phyloP scores from a whole-genome alignment of 1,284 basidiomycete species.

The Ustilago xerochloae region DNA sequence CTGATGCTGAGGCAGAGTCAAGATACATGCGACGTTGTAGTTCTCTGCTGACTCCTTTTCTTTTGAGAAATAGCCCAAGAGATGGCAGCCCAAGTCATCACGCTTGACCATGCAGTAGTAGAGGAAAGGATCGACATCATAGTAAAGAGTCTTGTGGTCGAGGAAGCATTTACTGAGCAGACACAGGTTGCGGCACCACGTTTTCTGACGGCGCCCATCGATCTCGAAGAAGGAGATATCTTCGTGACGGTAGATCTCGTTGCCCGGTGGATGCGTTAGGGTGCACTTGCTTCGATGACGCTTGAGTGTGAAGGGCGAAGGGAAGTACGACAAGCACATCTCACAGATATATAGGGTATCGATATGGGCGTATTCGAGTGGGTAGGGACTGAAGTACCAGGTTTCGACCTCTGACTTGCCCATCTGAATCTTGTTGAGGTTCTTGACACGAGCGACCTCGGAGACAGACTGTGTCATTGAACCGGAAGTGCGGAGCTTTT shows the following conservation, averaged over 20 bases:
- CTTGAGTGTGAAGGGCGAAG: constrained; percentile 49
- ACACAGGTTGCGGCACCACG: constrained; percentile 97
- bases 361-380: constrained; percentile 94
- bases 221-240: constrained; percentile 98
- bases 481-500: constrained; percentile 95
- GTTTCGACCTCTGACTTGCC: constrained; percentile 95
- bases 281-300: constrained; percentile 91
- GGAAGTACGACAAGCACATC: constrained; percentile 76
- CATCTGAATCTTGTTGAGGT: constrained; percentile 95
- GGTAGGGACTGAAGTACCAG: constrained; percentile 99
- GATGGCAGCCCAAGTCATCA: constrained; percentile 89
- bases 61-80: constrained; percentile 98
- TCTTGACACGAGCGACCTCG: constrained; percentile 97
- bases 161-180: constrained; percentile 97
- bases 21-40: constrained; percentile 98
- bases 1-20: constrained; percentile 97
- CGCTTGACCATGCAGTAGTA: constrained; percentile 96
- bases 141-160: constrained; percentile 99
- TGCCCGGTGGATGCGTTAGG: constrained; percentile 94
- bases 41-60: constrained; percentile 98
- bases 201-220: constrained; percentile 93
- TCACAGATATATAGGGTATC: constrained; percentile 97
- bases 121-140: constrained; percentile 99
- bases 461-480: constrained; percentile 99
- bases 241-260: constrained; percentile 97